These are phyloP conservation scores for Misopates orontium DNA, from an alignment of 257 asterid species.

Conservation along the genomic window DNA sequence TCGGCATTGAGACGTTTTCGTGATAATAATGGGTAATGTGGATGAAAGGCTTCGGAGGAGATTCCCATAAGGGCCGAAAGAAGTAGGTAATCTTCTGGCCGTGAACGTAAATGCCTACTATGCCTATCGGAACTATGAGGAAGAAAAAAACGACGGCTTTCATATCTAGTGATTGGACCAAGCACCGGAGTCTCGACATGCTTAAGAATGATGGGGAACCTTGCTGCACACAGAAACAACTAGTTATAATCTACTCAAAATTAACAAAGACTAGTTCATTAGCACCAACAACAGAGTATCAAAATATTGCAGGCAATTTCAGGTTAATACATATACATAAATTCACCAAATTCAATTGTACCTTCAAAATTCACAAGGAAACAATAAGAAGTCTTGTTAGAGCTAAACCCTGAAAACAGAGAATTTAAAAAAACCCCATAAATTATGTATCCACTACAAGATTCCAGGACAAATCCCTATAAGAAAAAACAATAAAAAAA, in stretches of 20 bases:
- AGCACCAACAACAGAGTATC: slow-evolving; percentile 1
- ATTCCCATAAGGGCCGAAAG: slow-evolving; percentile 70
- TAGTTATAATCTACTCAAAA: slow-evolving; percentile 11
- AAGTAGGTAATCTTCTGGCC: slow-evolving; percentile 70
- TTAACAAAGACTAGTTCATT: background rate
- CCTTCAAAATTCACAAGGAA: slow-evolving; percentile 25
- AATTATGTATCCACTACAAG: slow-evolving; percentile 3
- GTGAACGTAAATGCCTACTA: slow-evolving; percentile 48
- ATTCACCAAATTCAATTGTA: background rate
- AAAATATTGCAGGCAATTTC: background rate
- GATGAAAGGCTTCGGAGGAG: slow-evolving; percentile 67
- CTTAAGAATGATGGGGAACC: slow-evolving; percentile 23
- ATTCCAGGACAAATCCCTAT: background rate
- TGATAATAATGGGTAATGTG: slow-evolving; percentile 57
- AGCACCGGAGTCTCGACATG: slow-evolving; percentile 48
- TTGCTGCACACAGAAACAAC: slow-evolving; percentile 33
- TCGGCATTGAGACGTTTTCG: slow-evolving; percentile 58
- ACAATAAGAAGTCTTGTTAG: slow-evolving; percentile 13
- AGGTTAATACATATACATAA: background rate
- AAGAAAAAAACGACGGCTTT: slow-evolving; percentile 43
- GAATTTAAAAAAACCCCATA: background rate
- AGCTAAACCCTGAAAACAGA: slow-evolving; percentile 22
- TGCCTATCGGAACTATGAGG: slow-evolving; percentile 40
- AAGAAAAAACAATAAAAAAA: slow-evolving; percentile 5
- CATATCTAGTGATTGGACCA: slow-evolving; percentile 47